Evolutionary conservation across 164 flowering plant species (phyloP), one percentile per base, ranked within the genome.

Genomic region (Berberis thunbergii): DNA sequence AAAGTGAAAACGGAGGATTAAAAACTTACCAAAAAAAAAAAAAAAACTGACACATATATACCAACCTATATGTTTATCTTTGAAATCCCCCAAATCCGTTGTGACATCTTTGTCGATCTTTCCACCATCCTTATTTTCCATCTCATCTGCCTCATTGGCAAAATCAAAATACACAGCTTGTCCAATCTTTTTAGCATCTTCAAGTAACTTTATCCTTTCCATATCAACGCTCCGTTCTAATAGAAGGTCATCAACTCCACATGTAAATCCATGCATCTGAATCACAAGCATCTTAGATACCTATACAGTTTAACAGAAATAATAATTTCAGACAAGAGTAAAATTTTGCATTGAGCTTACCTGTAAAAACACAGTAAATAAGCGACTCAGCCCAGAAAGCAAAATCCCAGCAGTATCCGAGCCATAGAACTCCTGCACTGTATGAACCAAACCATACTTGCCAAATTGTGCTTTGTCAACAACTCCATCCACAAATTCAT

Each of bases 381-480:
- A 66, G 46, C 97, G 96, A 77, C 97, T 95, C 7, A 95, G 72
- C 4, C 75, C 84, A 65, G 97, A 87, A 66, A 95, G 90, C 69
- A 95, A 69, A 73, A 66, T 53, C 54, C 99, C 97, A 13, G 99
- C 99, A 61, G 79, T 78, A 56, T 80, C 75, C 53, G 92, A 76
- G 41, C 97, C 96, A 75, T 87, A 95, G 41, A 91, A 83, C 83
- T 95, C 99, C 59, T 95, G 97, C 44, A 95, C 92, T 2, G 83
- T 80, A 73, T 95, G 99, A 69, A 95, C 91, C 73, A 95, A 70
- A 49, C 99, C 99, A 70, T 80, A 86, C 69, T 85, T 84, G 40
- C 87, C 97, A 83, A 91, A 95, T 75, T 95, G 99, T 65, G 86
- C 87, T 79, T 95, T 91, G 80, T 95, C 99, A 63, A 95, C 86